Evolutionary conservation across 805 yeast species (phyloP).

Genomic region (Suhomyces kilbournensis): DNA sequence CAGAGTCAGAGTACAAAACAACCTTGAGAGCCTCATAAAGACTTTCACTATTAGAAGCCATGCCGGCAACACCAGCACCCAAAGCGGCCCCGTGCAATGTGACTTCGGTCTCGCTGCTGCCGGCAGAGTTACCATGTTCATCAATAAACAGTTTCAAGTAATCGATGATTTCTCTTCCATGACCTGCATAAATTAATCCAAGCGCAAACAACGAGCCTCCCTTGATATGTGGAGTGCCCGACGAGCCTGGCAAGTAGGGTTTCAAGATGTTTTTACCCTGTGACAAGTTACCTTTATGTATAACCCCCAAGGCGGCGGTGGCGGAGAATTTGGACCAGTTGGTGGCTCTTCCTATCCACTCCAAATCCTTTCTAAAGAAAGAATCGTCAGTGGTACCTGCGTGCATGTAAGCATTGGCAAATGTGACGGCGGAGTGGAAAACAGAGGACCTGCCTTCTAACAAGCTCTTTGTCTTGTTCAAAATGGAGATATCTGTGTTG

Average conservation of each 20-base stretch:
- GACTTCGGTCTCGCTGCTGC: constrained; percentile 71
- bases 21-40: constrained; percentile 80
- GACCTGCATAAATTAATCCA: constrained; percentile 94
- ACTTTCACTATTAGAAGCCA: constrained; percentile 77
- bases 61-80: constrained; percentile 94
- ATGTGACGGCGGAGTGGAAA: constrained; percentile 93
- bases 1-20: constrained; percentile 84
- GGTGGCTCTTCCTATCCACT: constrained; percentile 96
- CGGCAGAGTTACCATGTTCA: constrained; percentile 62
- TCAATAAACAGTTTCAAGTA: constrained; percentile 71
- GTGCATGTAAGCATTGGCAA: constrained; percentile 91
- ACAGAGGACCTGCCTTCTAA: constrained; percentile 91
- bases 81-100: constrained; percentile 93
- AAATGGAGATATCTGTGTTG: constrained; percentile 78
- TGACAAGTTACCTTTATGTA: constrained; percentile 89
- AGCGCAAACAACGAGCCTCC: constrained; percentile 95
- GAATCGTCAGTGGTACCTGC: constrained; percentile 95
- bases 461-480: constrained; percentile 74
- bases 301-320: constrained; percentile 96
- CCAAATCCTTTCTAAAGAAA: constrained; percentile 84
- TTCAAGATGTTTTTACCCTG: constrained; percentile 84
- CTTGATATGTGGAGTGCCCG: constrained; percentile 82
- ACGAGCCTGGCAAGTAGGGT: constrained; percentile 84
- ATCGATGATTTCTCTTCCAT: constrained; percentile 82
- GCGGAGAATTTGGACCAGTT: constrained; percentile 98